These are phyloP conservation scores for Mortierella alpina DNA, from an alignment of 192 early-diverging fungal species.

Conservation along the genomic window DNA sequence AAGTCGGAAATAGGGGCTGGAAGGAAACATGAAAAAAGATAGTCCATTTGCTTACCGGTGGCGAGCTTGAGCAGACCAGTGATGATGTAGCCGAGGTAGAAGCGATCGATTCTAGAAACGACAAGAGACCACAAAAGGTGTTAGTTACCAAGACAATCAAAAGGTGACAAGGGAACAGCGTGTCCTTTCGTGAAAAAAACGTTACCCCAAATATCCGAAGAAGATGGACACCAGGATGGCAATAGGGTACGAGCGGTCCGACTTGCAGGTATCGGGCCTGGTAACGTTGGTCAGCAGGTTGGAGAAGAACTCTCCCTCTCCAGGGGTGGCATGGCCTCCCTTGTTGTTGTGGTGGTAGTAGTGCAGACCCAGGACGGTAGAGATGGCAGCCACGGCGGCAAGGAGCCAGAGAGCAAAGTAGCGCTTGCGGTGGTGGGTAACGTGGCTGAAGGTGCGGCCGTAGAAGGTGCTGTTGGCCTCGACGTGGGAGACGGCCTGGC, in stretches of 20 bases:
- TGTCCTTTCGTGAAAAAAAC: neutral
- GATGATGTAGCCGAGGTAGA: slow-evolving; percentile 65
- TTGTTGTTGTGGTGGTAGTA: slow-evolving; percentile 23
- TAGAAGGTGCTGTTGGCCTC: slow-evolving; percentile 46
- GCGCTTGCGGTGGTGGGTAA: slow-evolving; percentile 45
- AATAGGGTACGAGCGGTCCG: slow-evolving; percentile 61
- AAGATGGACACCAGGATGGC: slow-evolving; percentile 63
- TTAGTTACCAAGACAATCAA: neutral
- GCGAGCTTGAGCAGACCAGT: slow-evolving; percentile 58
- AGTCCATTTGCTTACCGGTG: slow-evolving; percentile 25
- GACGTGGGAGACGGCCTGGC: neutral
- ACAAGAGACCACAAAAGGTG: neutral
- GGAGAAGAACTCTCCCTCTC: neutral
- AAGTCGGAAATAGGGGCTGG: slow-evolving; percentile 1
- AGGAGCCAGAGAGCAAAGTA: slow-evolving; percentile 47
- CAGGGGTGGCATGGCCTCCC: neutral
- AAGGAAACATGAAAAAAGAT: neutral
- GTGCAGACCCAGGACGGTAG: slow-evolving; percentile 29
- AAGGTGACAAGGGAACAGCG: neutral
- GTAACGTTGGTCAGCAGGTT: neutral
- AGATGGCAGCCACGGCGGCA: slow-evolving; percentile 22
- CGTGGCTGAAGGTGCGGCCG: slow-evolving; percentile 37
- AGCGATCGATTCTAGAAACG: slow-evolving; percentile 58
- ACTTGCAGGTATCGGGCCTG: slow-evolving; percentile 41
- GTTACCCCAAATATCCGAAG: slow-evolving; percentile 60